phyloP scores from a whole-genome alignment of 441 rosid genomes.

The Metrosideros polymorpha region DNA sequence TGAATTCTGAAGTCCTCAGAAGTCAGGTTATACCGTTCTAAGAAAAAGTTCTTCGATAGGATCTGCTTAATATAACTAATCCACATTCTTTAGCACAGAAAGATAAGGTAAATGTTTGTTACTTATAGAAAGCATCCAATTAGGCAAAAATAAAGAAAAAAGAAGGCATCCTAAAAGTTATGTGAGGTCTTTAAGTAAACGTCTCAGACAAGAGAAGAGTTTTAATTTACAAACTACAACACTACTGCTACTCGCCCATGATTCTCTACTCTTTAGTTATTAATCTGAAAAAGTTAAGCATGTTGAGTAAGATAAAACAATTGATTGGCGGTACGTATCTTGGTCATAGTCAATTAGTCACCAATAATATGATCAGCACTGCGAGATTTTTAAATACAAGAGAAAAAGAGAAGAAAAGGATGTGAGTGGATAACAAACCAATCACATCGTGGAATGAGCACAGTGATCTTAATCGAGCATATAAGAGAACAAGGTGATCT shows the following conservation, averaged over 20 bases:
- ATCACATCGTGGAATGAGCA: not conserved
- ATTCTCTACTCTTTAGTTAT: no score
- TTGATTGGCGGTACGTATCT: not conserved
- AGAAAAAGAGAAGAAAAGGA: not conserved
- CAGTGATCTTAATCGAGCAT: not conserved
- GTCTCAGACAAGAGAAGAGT: not conserved
- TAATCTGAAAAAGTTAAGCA: not conserved
- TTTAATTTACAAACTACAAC: not conserved
- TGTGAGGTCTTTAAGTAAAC: not conserved
- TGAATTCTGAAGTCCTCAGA: not conserved
- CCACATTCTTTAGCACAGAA: not conserved
- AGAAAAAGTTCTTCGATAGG: not conserved
- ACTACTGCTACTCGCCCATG: not conserved
- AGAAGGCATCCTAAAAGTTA: not conserved
- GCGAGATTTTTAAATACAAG: not conserved
- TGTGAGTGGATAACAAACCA: not conserved
- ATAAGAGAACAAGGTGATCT: not conserved
- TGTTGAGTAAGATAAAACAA: not conserved
- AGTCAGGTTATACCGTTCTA: not conserved
- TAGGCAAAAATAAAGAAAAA: not conserved
- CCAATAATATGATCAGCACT: not conserved
- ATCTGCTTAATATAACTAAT: not conserved
- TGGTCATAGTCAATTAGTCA: not conserved
- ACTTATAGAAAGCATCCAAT: not conserved
- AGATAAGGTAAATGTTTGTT: not conserved